Evolutionary conservation across 2,329 filamentous ascomycete species (phyloP).

Genomic region (Sarocladiaceae sp.): DNA sequence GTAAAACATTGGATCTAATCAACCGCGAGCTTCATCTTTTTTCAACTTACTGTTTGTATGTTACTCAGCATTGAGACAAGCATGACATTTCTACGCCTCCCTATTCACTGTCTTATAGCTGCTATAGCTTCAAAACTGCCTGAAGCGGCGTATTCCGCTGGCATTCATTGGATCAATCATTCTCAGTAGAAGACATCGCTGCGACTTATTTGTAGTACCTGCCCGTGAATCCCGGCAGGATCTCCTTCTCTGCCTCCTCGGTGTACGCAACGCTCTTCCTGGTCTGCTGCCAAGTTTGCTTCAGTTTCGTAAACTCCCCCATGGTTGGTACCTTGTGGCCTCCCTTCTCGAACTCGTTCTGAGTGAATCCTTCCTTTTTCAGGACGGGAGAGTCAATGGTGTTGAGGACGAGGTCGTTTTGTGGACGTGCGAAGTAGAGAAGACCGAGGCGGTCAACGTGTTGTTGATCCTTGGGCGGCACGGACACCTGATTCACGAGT

Average conservation of each 20-base stretch:
- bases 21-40: too few species aligned
- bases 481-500: slow-evolving; percentile 25
- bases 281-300: slow-evolving; percentile 31
- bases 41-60: too few species aligned
- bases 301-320: slow-evolving; percentile 30
- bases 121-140: too few species aligned
- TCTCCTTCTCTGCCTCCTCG: slow-evolving; percentile 23
- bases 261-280: slow-evolving; percentile 19
- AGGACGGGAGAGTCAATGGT: slow-evolving; percentile 32
- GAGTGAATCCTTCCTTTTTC: slow-evolving; percentile 23
- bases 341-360: slow-evolving; percentile 31
- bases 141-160: too few species aligned
- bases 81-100: too few species aligned
- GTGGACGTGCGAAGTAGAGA: slow-evolving; percentile 43
- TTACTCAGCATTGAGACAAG: too few species aligned
- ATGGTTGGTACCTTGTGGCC: slow-evolving; percentile 25
- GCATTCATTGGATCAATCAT: too few species aligned
- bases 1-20: too few species aligned
- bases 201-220: slow-evolving; percentile 14
- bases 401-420: slow-evolving; percentile 30
- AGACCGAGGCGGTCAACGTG: slow-evolving; percentile 42
- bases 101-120: too few species aligned
- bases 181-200: too few species aligned
- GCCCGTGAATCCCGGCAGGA: slow-evolving; percentile 28
- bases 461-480: slow-evolving; percentile 33